These are phyloP conservation scores for Phialophora verrucosa DNA, from an alignment of 2,329 filamentous ascomycete genomes.

Conservation along the genomic window DNA sequence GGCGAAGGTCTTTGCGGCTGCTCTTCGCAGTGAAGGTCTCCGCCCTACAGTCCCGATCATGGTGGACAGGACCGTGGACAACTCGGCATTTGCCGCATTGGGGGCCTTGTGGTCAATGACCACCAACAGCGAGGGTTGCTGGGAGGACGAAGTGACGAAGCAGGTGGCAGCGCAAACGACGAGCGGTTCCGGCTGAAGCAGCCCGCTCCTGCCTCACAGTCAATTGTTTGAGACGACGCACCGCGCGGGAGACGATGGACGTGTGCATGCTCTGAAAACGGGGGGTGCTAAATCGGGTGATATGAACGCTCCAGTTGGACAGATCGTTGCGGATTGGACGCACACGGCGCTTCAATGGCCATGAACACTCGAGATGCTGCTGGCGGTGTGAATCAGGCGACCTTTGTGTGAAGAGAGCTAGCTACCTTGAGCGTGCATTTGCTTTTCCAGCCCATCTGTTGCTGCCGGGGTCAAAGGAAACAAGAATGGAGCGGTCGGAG, in stretches of 20 bases:
- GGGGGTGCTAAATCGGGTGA: background rate
- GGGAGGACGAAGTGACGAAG: slow-evolving; percentile 1
- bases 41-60: background rate
- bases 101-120: slow-evolving; percentile 3
- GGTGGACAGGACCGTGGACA: background rate
- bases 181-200: background rate
- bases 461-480: background rate
- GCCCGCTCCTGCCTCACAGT: background rate
- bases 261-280: background rate
- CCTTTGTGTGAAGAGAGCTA: background rate
- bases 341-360: background rate
- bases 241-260: background rate
- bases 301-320: background rate
- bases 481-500: background rate
- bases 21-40: background rate
- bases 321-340: background rate
- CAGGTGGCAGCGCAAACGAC: background rate
- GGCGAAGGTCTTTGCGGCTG: background rate
- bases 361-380: background rate
- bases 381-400: background rate
- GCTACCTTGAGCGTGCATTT: background rate
- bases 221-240: background rate
- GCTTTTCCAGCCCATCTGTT: background rate
- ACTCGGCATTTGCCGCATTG: background rate
- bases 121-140: background rate